Evolutionary conservation across 2,329 filamentous ascomycete species (phyloP).

Genomic region (Parastagonospora avenae): DNA sequence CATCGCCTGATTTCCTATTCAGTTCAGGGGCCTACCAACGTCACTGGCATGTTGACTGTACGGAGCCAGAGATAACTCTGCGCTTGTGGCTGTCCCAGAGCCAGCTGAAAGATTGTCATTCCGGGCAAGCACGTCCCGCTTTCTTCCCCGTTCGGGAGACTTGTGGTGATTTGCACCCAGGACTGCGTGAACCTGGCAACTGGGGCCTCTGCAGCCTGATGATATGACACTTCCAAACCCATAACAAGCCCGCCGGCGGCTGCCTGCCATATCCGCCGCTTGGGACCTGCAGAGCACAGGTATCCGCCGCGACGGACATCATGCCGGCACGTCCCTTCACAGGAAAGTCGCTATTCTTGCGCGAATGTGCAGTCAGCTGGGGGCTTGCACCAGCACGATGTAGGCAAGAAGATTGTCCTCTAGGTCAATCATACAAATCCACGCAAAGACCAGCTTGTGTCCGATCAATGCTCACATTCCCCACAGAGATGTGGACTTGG

Average conservation of each 20-base stretch:
- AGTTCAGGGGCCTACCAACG: conserved; percentile 6
- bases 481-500: neutral
- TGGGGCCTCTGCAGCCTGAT: conserved; percentile 31
- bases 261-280: conserved; percentile 9
- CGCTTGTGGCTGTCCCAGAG: conserved; percentile 23
- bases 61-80: conserved; percentile 12
- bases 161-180: conserved; percentile 39
- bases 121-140: conserved; percentile 11
- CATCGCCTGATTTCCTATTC: conserved; percentile 5
- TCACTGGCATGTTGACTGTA: conserved; percentile 7
- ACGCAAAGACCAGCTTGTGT: too few species aligned
- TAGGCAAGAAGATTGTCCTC: too few species aligned
- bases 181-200: conserved; percentile 33
- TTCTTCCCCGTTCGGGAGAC: conserved; percentile 19
- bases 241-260: conserved; percentile 28
- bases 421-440: neutral
- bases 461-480: neutral
- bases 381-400: neutral
- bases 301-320: conserved; percentile 8
- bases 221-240: conserved; percentile 36
- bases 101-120: conserved; percentile 20
- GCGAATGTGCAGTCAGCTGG: conserved; percentile 15
- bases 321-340: conserved; percentile 16
- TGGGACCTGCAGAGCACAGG: conserved; percentile 15
- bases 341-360: conserved; percentile 23